Evolutionary conservation across 352 stramenopile genomes (phyloP).

Genomic region (Thalassiosira allenii): DNA sequence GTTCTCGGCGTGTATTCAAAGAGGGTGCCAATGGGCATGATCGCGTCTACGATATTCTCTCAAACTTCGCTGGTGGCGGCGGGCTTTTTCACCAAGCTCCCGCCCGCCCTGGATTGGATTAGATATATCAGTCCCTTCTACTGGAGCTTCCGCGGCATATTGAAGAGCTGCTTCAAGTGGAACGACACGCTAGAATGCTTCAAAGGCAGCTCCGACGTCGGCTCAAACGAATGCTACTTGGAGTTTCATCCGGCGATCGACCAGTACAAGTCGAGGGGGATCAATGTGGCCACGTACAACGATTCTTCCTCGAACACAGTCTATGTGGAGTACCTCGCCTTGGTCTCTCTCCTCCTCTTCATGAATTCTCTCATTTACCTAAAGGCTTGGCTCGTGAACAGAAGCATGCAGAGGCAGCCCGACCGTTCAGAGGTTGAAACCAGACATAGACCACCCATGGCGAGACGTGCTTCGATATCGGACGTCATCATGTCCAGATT

Average conservation of each 20-base stretch:
- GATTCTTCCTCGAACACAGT: slow-evolving; percentile 2
- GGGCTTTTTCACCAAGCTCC: slow-evolving; percentile 31
- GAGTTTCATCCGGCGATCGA: slow-evolving; percentile 29
- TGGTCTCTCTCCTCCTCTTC: background rate
- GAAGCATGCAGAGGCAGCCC: background rate
- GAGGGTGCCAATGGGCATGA: slow-evolving; percentile 23
- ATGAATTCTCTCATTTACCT: slow-evolving; percentile 7
- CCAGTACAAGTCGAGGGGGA: slow-evolving; percentile 26
- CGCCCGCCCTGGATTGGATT: slow-evolving; percentile 34
- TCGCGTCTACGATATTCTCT: slow-evolving; percentile 28
- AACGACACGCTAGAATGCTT: slow-evolving; percentile 32
- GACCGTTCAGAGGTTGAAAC: too few relatives aligned
- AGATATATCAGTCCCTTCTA: slow-evolving; percentile 38
- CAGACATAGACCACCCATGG: too few relatives aligned
- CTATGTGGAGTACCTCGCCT: slow-evolving; percentile 10
- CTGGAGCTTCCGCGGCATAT: slow-evolving; percentile 33
- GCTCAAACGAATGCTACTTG: slow-evolving; percentile 36
- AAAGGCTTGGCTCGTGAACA: slow-evolving; percentile 1
- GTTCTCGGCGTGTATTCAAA: slow-evolving; percentile 26
- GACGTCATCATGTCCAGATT: too few relatives aligned
- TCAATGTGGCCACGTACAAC: slow-evolving; percentile 32
- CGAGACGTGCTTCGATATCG: too few relatives aligned
- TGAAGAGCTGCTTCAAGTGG: slow-evolving; percentile 32
- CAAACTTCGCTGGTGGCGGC: slow-evolving; percentile 34
- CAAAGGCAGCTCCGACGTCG: slow-evolving; percentile 24